Base-by-base conservation (phyloP, 1,284 basidiomycete species). In the Leucoagaricus sp. region DNA sequence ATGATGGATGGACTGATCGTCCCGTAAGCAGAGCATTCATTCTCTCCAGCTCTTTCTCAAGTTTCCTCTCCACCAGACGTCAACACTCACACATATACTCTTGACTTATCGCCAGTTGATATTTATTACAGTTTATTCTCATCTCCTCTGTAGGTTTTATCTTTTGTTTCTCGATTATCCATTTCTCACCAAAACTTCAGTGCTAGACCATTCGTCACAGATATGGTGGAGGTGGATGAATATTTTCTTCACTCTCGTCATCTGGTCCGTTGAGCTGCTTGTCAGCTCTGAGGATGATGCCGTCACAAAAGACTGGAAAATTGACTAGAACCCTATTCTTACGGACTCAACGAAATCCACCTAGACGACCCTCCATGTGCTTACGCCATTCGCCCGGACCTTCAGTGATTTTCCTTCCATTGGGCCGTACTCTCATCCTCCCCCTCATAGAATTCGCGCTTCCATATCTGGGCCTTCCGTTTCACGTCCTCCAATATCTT, bases 171-270 rank as follows among this genome's bases (percentile, higher is more conserved):
- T 49, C 34, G 9, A 4, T n/a, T 13, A n/a, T 19, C 15, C 12
- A 23, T 5, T 29, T 15, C 34, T 49, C 7, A 56, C 44, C 21
- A 17, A 9, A 44, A 6, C 28, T 61, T 17, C 19, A 92, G 91
- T 91, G 46, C 72, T 92, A 55, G 87, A 91, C 65, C 86, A 90
- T 64, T 87, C 90, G n/a, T 90, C 89, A 7, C 90, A 93, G 67
- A 83, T 92, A 50, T 93, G 91, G 90, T 93, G 91, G 88, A 80
- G 91, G 63, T 93, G 90, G 91, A 87, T 88, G 75, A 91, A 90
- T 66, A 86, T 93, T 31, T 90, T 92, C 73, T 87, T 93, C 69
- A 93, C 90, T 3, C 76, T 93, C 40, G 75, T 86, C 21, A 81
- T 92, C 34, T 93, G 91, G 91, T 84, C 86, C 13, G 75, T 93